Conservation (phyloP, 768 basidiomycete genomes). For the Naganishia onofrii region DNA sequence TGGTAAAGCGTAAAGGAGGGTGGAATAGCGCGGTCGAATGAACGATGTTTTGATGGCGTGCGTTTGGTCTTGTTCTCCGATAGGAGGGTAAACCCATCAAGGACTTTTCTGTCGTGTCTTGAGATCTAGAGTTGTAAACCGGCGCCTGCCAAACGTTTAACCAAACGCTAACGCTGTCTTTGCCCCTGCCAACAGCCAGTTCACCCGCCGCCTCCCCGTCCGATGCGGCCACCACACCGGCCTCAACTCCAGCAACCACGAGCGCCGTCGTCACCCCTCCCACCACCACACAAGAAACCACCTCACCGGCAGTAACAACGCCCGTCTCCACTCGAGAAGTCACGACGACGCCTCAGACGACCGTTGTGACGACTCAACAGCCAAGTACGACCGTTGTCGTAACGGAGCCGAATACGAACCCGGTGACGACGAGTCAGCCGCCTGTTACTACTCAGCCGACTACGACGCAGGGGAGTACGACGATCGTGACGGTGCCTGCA, state of each 20-base stretch:
- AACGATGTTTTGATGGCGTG: too few species aligned
- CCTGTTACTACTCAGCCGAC: background rate
- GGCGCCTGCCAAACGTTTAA: too few species aligned
- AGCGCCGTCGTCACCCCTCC: background rate
- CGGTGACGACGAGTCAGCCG: conserved; percentile 7
- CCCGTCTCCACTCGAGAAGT: conserved; percentile 24
- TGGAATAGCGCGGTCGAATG: too few species aligned
- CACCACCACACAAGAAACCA: conserved; percentile 4
- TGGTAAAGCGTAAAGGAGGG: too few species aligned
- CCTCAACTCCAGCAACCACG: conserved; percentile 13
- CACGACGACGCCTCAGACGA: conserved; percentile 16
- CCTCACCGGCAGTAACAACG: conserved; percentile 18
- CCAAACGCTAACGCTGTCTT: background rate
- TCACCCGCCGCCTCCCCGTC: conserved; percentile 12
- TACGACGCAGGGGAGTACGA: background rate
- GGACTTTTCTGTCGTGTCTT: too few species aligned
- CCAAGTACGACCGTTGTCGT: conserved; percentile 20
- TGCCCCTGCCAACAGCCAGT: background rate
- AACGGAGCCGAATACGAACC: conserved; percentile 2
- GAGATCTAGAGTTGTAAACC: too few species aligned
- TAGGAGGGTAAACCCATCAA: too few species aligned
- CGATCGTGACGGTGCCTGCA: background rate
- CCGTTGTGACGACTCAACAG: background rate
- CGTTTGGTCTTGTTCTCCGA: too few species aligned
- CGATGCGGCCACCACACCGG: conserved; percentile 5